Percentiles rank a stretch among this genome's conserved stretches.
Conservation (phyloP, 2,329 filamentous ascomycete species). For the Chrysoporthe puriensis region DNA sequence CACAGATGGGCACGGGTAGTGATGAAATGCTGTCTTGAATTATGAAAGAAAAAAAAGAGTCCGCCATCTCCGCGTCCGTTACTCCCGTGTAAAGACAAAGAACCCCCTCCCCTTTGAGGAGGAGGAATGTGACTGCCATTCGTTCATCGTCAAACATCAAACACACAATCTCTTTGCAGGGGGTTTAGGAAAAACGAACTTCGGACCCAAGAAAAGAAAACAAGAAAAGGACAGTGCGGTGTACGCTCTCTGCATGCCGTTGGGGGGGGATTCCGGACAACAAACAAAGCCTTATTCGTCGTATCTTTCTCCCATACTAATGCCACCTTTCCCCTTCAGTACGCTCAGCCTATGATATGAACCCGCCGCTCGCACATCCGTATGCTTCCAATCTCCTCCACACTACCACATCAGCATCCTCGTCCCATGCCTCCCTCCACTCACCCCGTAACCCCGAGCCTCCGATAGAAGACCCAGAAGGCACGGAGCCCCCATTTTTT, state of each 20-base stretch:
- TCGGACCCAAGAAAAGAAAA: conserved; percentile 8
- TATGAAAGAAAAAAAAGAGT: not conserved
- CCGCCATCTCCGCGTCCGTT: conserved; percentile 7
- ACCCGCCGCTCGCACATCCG: conserved; percentile 1
- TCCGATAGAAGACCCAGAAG: not conserved
- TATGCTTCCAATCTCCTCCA: not conserved
- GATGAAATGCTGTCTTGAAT: conserved; percentile 5
- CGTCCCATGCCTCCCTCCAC: not conserved
- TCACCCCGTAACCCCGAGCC: not conserved
- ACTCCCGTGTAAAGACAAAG: conserved; percentile 13
- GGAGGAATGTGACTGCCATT: conserved; percentile 21
- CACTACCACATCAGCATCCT: no score
- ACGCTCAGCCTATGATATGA: conserved; percentile 9
- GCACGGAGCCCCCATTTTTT: not conserved
- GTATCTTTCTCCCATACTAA: conserved; percentile 4
- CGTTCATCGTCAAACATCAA: conserved; percentile 28
- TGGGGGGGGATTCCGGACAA: conserved; percentile 15
- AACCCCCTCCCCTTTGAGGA: not conserved
- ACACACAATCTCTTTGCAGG: conserved; percentile 8
- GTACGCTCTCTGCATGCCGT: conserved; percentile 26
- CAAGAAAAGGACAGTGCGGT: conserved; percentile 20
- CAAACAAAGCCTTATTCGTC: conserved; percentile 4
- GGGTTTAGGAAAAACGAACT: not conserved
- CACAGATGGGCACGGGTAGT: not conserved
- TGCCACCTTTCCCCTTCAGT: not conserved